phyloP scores from a whole-genome alignment of 768 basidiomycete species.

The Leccinum obscurum region DNA sequence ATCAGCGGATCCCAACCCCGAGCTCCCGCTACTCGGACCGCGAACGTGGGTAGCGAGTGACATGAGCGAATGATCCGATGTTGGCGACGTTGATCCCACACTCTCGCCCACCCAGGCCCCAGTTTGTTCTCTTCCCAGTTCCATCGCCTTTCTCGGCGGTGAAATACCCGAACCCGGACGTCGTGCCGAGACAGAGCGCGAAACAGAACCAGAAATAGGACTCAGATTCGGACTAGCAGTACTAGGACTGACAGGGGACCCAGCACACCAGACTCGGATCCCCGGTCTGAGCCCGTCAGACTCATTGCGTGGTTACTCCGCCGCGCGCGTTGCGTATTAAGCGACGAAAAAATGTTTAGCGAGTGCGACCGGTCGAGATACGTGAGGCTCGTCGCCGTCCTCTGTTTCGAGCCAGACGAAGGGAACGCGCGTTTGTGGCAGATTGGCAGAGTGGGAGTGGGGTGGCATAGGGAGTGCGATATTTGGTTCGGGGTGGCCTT shows the following conservation, averaged over 20 bases:
- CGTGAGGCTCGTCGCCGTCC: constrained; percentile 33
- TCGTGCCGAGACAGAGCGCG: not conserved
- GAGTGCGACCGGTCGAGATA: not conserved
- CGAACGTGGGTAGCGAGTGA: constrained; percentile 14
- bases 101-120: not conserved
- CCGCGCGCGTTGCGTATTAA: constrained; percentile 7
- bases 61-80: constrained; percentile 15
- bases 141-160: not conserved
- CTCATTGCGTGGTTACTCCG: constrained; percentile 32
- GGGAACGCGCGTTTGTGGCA: constrained; percentile 35
- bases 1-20: no score
- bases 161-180: not conserved
- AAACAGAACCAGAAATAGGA: not conserved
- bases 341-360: constrained; percentile 21
- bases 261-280: not conserved
- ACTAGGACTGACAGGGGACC: not conserved
- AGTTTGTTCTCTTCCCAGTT: not conserved
- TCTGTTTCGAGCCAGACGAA: constrained; percentile 48
- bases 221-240: no score
- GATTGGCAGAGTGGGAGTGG: constrained; percentile 28
- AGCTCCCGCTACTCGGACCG: not conserved
- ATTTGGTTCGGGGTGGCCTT: no score
- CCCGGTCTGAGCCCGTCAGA: constrained; percentile 10
- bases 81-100: constrained; percentile 5
- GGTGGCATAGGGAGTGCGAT: constrained; percentile 16